A percentile compares a stretch with the other conserved stretches of the same genome.
These are phyloP conservation scores for Lichina pygmaea DNA, from an alignment of 495 filamentous ascomycete species.

Conservation along the genomic window DNA sequence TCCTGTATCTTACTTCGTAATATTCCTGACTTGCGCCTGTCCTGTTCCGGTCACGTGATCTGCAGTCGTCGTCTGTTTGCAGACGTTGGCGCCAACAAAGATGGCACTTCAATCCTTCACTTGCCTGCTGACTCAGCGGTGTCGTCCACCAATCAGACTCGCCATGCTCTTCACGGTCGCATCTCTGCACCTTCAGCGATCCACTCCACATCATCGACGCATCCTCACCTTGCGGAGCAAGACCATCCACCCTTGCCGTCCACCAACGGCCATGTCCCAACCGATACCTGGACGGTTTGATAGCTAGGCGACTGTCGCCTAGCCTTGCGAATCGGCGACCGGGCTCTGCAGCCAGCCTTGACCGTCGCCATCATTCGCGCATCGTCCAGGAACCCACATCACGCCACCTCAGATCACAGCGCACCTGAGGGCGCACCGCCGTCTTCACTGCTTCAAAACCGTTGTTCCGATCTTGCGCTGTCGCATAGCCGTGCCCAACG, in stretches of 20 bases:
- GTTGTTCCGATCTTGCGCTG: too few species aligned
- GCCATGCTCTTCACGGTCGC: background rate
- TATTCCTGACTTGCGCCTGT: too few species aligned
- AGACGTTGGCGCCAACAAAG: too few species aligned
- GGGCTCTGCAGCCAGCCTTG: slow-evolving; percentile 2
- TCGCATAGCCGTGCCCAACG: too few species aligned
- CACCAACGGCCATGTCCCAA: background rate
- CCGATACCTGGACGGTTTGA: slow-evolving; percentile 5
- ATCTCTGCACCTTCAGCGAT: slow-evolving; percentile 4
- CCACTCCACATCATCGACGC: slow-evolving; percentile 6
- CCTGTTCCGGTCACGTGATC: too few species aligned
- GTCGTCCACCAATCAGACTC: slow-evolving; percentile 1
- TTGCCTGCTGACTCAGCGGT: background rate
- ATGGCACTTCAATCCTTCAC: too few species aligned
- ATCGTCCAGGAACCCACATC: background rate
- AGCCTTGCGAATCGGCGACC: slow-evolving; percentile 6
- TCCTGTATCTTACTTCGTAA: too few species aligned
- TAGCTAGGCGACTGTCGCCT: slow-evolving; percentile 21
- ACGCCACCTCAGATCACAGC: too few species aligned
- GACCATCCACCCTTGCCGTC: background rate
- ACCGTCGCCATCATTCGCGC: background rate
- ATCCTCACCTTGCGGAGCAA: background rate
- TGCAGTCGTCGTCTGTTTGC: too few species aligned
- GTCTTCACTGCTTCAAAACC: too few species aligned
- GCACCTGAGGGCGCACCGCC: too few species aligned